Conservation (phyloP, 306 rosid genomes). For the Casuarina equisetifolia region DNA sequence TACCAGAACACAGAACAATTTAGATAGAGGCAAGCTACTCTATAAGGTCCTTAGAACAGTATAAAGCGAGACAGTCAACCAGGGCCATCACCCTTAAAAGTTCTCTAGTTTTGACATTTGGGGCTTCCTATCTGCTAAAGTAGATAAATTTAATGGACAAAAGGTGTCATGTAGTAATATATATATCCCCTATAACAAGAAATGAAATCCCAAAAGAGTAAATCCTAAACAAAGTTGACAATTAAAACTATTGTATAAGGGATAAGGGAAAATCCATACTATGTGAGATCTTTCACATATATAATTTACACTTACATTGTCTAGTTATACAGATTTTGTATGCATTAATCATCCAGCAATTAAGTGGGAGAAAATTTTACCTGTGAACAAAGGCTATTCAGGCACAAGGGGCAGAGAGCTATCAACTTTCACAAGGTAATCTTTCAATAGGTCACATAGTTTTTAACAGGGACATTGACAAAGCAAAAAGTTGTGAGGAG, state of each 20-base stretch:
- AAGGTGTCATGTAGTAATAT: no score
- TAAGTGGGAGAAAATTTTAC: background rate
- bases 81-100: background rate
- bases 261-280: no score
- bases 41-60: no score
- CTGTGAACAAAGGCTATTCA: background rate
- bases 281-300: no score
- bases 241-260: no score
- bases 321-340: background rate
- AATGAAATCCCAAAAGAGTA: background rate
- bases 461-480: background rate
- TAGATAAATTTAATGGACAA: no score
- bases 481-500: background rate
- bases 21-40: background rate
- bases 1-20: background rate
- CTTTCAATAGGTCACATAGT: background rate
- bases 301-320: no score
- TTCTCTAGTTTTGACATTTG: background rate
- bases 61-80: background rate
- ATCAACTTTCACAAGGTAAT: background rate
- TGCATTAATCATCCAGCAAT: background rate
- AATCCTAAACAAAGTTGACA: background rate
- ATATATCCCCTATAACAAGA: background rate
- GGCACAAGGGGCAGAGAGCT: background rate
- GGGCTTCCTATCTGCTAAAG: background rate